Conservation (phyloP, 2,329 filamentous ascomycete species). For the Monilinia vaccinii-corymbosi region DNA sequence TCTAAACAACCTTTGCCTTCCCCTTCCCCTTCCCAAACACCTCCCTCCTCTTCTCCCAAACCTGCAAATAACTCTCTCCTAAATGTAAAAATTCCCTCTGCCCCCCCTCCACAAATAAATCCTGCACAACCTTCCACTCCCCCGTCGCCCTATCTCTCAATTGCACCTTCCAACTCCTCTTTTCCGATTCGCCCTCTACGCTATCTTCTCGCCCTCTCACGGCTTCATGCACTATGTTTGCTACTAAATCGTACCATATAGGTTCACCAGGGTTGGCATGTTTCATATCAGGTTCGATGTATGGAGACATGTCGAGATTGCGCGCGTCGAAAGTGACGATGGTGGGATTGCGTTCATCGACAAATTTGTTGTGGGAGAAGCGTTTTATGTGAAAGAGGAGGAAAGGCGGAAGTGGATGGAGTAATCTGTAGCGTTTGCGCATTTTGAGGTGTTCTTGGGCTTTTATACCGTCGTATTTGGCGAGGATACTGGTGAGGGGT, state of each 20-base stretch:
- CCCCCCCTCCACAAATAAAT: conserved; percentile 84
- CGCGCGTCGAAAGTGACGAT: conserved; percentile 92
- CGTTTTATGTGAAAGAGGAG: conserved; percentile 94
- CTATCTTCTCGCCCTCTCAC: conserved; percentile 68
- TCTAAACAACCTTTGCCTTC: not conserved
- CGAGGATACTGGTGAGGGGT: conserved; percentile 70
- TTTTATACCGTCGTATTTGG: conserved; percentile 84
- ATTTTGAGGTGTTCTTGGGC: conserved; percentile 85
- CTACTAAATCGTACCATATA: conserved; percentile 89
- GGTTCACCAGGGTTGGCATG: conserved; percentile 67
- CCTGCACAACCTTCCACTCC: conserved; percentile 88
- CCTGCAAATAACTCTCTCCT: conserved; percentile 89
- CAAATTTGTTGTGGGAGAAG: conserved; percentile 94
- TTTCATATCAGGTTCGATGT: conserved; percentile 77
- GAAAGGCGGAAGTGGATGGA: conserved; percentile 86
- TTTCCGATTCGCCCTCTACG: conserved; percentile 82
- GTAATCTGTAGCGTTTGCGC: conserved; percentile 77
- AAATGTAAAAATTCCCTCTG: conserved; percentile 85
- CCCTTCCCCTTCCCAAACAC: conserved; percentile 17
- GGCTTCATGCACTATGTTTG: conserved; percentile 85
- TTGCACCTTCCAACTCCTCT: conserved; percentile 90
- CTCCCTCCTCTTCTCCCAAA: conserved; percentile 79
- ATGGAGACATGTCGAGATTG: conserved; percentile 78
- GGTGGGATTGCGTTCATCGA: conserved; percentile 90
- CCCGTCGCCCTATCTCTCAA: conserved; percentile 68